A percentile compares a stretch with the other conserved stretches of the same genome.
Conservation (phyloP, 306 rosid genomes). For the Cicer chorassanicum region DNA sequence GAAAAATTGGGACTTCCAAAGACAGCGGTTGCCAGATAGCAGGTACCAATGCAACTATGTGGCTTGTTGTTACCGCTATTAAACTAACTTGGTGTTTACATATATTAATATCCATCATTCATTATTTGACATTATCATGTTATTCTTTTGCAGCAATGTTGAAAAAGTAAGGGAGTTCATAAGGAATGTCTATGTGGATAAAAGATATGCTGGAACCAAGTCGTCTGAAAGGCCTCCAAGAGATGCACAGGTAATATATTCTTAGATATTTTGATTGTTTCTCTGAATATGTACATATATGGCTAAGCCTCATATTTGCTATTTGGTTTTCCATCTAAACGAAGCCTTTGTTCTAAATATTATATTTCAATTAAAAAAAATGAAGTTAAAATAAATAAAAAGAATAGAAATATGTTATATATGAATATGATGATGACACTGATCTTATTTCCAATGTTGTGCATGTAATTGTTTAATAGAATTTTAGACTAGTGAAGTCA, state of each 20-base stretch:
- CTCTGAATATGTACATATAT: background rate
- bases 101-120: slow-evolving; percentile 22
- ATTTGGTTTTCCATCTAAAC: background rate
- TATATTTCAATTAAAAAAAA: background rate
- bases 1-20: slow-evolving; percentile 90
- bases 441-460: slow-evolving; percentile 3
- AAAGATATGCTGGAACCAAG: slow-evolving; percentile 71
- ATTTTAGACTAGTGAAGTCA: slow-evolving; percentile 29
- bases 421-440: slow-evolving; percentile 25
- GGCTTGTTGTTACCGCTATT: slow-evolving; percentile 28
- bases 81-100: background rate
- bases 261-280: slow-evolving; percentile 35
- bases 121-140: slow-evolving; percentile 39
- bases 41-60: slow-evolving; percentile 55
- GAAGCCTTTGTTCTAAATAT: slow-evolving; percentile 27
- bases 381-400: background rate
- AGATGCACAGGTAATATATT: slow-evolving; percentile 74
- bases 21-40: slow-evolving; percentile 75
- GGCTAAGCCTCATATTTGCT: slow-evolving; percentile 7
- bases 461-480: slow-evolving; percentile 22
- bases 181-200: slow-evolving; percentile 74
- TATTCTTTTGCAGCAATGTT: slow-evolving; percentile 70
- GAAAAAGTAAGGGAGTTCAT: slow-evolving; percentile 82
- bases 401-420: slow-evolving; percentile 11
- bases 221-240: slow-evolving; percentile 79